Evolutionary conservation across 2,329 filamentous ascomycete genomes (phyloP), one percentile per base, ranked within the genome.

Genomic region (Colletotrichum eremochloae): DNA sequence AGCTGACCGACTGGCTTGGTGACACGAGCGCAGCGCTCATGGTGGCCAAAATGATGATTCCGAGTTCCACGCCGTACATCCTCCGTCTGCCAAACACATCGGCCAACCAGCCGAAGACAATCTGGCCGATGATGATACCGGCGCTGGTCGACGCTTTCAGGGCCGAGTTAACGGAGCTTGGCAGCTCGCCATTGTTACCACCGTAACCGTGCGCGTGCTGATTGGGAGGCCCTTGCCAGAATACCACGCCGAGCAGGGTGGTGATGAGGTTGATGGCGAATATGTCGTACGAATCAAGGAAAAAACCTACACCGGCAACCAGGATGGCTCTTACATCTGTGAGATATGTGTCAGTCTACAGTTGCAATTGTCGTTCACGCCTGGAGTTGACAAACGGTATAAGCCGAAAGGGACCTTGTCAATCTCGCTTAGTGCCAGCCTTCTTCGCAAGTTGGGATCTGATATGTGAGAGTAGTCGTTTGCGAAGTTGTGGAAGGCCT

Each of bases 61-160:
- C 90, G 62, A 95, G 81, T 79, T 95, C 93, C 38, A 94, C 86
- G 61, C 94, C 94, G 78, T 96, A 96, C 92, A 97, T 96, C 76
- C 89, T 90, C 79, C 94, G 91, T 53, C 94, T 89, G 57, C 94
- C 94, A 68, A 94, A 87, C 4, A 89, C 85, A 82, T 96, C 94
- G 62, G 93, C 94, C 48, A 95, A 82, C 85, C 89, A 93, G 71
- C 94, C 94, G 79, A 96, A 96, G 20, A 90, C 82, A 50, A 95
- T 81, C 82, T 96, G 94, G 36, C 94, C 94, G 61, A 96, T 83
- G 36, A 96, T 89, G 38, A 94, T 95, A 52, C 94, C 94, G 38
- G 90, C 91, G 53, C 91, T 94, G 12, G 93, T 96, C 3, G 93
- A 90, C n/a, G 92, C 92, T 80, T 96, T 96, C 80, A 97, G 89